Evolutionary conservation across 1,139 yeast genomes (phyloP).

Genomic region (Tardiomyces depauwii): DNA sequence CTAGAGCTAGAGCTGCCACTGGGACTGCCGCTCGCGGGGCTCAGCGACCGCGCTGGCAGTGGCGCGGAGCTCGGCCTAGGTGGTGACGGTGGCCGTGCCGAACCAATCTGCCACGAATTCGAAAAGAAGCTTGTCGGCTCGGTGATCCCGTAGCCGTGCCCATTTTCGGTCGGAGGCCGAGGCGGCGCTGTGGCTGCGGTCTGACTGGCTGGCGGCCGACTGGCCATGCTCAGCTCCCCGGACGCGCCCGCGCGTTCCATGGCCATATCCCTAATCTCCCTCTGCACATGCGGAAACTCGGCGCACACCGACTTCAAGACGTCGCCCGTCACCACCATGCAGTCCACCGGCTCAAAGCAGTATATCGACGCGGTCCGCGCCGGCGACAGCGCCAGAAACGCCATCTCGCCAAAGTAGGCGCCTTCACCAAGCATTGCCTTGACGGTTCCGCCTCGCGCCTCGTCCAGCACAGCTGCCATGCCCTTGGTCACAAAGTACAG

Average conservation of each 20-base stretch:
- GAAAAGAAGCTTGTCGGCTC: background rate
- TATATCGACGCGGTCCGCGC: conserved; percentile 52
- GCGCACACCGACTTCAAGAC: conserved; percentile 41
- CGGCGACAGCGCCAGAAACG: conserved; percentile 44
- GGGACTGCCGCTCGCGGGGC: background rate
- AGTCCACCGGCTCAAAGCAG: conserved; percentile 47
- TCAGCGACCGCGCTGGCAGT: background rate
- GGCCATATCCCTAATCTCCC: conserved; percentile 53
- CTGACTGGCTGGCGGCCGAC: conserved; percentile 33
- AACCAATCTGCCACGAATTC: background rate
- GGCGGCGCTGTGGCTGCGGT: conserved; percentile 8
- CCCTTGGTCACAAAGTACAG: conserved; percentile 59
- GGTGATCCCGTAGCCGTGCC: no score
- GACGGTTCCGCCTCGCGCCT: conserved; percentile 22
- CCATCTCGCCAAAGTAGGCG: conserved; percentile 67
- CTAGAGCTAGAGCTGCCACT: background rate
- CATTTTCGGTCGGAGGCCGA: no score
- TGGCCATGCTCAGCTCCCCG: no score
- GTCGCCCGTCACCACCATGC: conserved; percentile 46
- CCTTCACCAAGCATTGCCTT: conserved; percentile 53
- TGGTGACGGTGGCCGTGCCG: background rate
- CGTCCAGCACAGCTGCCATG: conserved; percentile 56
- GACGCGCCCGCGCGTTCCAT: conserved; percentile 28
- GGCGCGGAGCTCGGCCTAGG: background rate
- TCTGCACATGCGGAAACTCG: conserved; percentile 46